Base-by-base conservation (phyloP, 495 filamentous ascomycete genomes). In the Trypethelium eluteriae region DNA sequence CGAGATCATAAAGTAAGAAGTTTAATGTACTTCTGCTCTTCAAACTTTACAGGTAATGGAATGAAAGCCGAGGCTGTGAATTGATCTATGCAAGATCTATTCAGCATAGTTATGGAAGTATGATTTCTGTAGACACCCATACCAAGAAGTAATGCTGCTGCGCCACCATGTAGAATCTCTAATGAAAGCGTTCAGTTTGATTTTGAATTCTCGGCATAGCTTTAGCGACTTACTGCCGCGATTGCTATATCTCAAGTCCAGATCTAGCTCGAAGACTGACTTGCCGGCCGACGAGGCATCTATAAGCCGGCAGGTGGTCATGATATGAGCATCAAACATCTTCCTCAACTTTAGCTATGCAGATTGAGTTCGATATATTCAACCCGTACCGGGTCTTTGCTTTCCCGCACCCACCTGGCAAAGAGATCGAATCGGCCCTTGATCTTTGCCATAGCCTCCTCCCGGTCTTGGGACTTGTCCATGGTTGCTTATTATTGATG, bases 131-230 rank as follows among this genome's bases (percentile, higher is more conserved):
- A 25, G 25, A 0, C 25, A 25, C 25, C 25, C 25, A 25, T 59
- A 59, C 53, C 53, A 59, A 59, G 53, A 9, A 59, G 34, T 32
- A 59, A 18, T 36, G 25, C 53, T 36, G 53, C 53, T 5, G 53
- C 53, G 34, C 53, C 53, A 59, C 53, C 53, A 59, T 59, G 53
- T 0, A 59, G 53, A 18, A 59, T 9, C 10, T 32, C 53, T 59
- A 36, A 35, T 10, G 25, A 7, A 36, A 53, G 25, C 10, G 25
- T 14, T 12, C 18, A 36, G 32, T 35, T 36, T 59, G 1, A 32
- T 36, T 1, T 18, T 2, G 7, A 6, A 11, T 36, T 35, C 18
- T 59, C 32, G 32, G 32, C 32, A 35, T 3, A 18, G 36, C 32
- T 18, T 18, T 7, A 2, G 7, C 53, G 10, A 59, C 53, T 36